Conservation (phyloP, 371 early-diverging fungal genomes). For the Mortierella sp. region DNA sequence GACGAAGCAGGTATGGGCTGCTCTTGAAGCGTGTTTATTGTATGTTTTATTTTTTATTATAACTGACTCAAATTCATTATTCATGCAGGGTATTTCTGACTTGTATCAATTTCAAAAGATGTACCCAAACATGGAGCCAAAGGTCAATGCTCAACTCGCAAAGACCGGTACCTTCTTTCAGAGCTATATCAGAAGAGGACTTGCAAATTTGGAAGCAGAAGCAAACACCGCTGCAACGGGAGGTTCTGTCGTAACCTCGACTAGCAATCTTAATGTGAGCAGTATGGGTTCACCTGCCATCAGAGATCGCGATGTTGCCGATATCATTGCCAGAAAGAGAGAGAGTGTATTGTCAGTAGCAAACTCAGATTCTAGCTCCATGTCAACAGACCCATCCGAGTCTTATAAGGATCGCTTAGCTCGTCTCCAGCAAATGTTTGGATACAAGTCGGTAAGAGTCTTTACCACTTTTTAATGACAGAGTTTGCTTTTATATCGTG, state of each 20-base stretch:
- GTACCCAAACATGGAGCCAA: constrained; percentile 72
- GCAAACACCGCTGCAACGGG: constrained; percentile 59
- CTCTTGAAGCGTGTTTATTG: not conserved
- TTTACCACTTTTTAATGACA: not conserved
- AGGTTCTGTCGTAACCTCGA: not conserved
- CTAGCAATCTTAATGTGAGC: not conserved
- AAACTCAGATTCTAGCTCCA: constrained; percentile 13
- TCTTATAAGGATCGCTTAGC: constrained; percentile 61
- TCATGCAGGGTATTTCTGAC: constrained; percentile 74
- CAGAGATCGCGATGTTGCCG: constrained; percentile 23
- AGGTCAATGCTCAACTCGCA: constrained; percentile 71
- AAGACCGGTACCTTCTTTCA: constrained; percentile 81
- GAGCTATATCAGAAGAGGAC: constrained; percentile 80
- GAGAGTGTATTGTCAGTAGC: constrained; percentile 39
- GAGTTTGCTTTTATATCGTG: too few relatives aligned
- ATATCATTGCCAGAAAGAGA: constrained; percentile 31
- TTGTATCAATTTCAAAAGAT: constrained; percentile 82
- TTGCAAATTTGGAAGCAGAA: constrained; percentile 73
- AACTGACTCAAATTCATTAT: not conserved
- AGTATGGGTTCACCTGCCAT: constrained; percentile 19
- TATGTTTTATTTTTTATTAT: not conserved
- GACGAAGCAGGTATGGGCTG: constrained; percentile 71
- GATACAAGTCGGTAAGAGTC: constrained; percentile 57
- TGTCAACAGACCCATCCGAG: constrained; percentile 40
- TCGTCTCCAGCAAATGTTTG: constrained; percentile 75